phyloP scores from a whole-genome alignment of 2,329 filamentous ascomycete species.

The Bimuria novae-zelandiae region DNA sequence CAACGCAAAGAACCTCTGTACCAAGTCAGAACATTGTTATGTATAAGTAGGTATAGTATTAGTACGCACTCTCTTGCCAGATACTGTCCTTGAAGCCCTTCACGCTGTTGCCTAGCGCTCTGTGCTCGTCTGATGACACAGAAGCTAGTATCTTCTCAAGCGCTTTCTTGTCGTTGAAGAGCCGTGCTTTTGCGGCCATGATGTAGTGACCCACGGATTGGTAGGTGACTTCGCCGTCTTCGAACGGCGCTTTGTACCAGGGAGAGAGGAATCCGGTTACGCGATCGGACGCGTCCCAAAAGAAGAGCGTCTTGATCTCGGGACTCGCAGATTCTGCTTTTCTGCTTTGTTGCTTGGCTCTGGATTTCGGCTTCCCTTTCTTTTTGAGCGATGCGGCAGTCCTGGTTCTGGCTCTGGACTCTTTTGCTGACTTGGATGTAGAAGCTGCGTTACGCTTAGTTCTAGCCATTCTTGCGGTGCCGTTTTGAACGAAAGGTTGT shows the following conservation, averaged over 20 bases:
- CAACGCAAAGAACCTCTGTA: not conserved
- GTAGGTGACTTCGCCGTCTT: not conserved
- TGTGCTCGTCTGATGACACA: not conserved
- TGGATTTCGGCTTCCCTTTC: not conserved
- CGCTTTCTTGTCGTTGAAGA: not conserved
- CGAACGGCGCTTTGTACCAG: conserved; percentile 2
- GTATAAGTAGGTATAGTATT: not conserved
- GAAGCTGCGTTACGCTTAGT: not conserved
- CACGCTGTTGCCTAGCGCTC: not conserved
- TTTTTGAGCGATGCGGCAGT: not conserved
- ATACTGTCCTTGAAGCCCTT: not conserved
- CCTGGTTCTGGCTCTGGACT: not conserved
- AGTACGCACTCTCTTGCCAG: not conserved
- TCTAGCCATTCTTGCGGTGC: not conserved
- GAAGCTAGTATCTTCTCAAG: not conserved
- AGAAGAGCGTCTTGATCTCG: not conserved
- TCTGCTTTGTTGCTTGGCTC: not conserved
- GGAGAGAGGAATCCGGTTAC: conserved; percentile 4
- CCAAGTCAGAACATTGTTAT: not conserved
- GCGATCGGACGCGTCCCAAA: not conserved
- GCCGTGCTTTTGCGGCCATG: conserved; percentile 9
- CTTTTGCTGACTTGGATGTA: not conserved
- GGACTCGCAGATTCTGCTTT: not conserved
- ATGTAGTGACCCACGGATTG: conserved; percentile 4
- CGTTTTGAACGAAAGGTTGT: too few species aligned